phyloP scores from a whole-genome alignment of 305 asterid species.

The Fraxinus sp. region DNA sequence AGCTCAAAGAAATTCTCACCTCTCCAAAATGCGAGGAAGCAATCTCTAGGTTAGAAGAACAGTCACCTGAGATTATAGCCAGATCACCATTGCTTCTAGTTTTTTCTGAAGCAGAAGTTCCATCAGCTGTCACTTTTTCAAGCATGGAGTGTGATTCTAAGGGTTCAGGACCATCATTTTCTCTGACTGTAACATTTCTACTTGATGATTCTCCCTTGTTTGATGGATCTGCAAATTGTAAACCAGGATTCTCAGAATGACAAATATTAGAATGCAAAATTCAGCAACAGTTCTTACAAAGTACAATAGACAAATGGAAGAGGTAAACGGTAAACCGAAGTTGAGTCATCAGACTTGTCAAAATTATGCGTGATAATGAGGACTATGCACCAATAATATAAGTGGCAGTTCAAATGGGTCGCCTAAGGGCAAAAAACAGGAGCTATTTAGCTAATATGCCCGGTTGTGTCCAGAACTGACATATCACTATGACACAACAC shows the following conservation, averaged over 20 bases:
- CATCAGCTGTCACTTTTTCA: conserved; percentile 18
- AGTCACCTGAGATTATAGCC: conserved; percentile 28
- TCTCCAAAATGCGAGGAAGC: conserved; percentile 68
- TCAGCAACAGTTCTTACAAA: conserved; percentile 1
- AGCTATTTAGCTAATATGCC: not conserved
- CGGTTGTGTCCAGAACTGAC: not conserved
- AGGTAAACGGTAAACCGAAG: not conserved
- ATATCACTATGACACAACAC: not conserved
- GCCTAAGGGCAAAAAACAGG: not conserved
- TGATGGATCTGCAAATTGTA: conserved; percentile 45
- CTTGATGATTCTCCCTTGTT: conserved; percentile 33
- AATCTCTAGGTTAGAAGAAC: conserved; percentile 48
- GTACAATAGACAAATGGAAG: not conserved
- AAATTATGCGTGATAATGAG: not conserved
- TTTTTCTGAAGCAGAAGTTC: conserved; percentile 27
- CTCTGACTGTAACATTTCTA: conserved; percentile 32
- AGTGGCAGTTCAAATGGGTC: not conserved
- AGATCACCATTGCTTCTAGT: conserved; percentile 29
- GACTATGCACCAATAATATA: not conserved
- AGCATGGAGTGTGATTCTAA: conserved; percentile 23
- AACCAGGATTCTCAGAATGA: conserved; percentile 15
- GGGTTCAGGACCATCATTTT: conserved; percentile 33
- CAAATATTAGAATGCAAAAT: conserved; percentile 19
- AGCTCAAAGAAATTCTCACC: conserved; percentile 43
- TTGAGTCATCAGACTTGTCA: not conserved